Evolutionary conservation across 2,329 filamentous ascomycete species (phyloP).

Genomic region (Microsporum canis): DNA sequence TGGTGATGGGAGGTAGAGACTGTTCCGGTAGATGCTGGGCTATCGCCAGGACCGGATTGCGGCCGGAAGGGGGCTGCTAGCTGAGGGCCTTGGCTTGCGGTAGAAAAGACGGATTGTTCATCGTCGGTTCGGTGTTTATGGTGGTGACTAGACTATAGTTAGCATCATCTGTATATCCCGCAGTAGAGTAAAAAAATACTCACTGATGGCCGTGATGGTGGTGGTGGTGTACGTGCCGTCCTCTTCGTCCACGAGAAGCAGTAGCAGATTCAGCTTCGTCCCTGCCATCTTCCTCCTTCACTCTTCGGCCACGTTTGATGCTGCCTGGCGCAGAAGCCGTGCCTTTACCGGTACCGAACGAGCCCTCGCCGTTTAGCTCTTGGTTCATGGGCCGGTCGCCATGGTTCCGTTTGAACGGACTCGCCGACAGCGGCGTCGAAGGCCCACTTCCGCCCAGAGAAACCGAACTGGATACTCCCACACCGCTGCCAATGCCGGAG

Average conservation of each 20-base stretch:
- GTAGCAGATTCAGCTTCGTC: conserved; percentile 55
- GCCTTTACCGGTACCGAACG: neutral
- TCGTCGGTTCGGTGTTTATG: conserved; percentile 46
- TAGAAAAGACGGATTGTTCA: conserved; percentile 23
- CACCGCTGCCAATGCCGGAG: conserved; percentile 71
- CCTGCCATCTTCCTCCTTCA: conserved; percentile 62
- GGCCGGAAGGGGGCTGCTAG: conserved; percentile 12
- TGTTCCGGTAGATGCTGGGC: neutral
- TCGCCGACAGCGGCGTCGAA: conserved; percentile 44
- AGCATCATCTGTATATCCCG: neutral
- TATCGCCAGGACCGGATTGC: conserved; percentile 12
- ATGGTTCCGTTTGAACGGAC: conserved; percentile 43
- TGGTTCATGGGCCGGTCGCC: conserved; percentile 11
- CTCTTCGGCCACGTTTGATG: conserved; percentile 52
- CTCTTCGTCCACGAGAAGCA: conserved; percentile 54
- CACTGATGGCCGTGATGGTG: conserved; percentile 53
- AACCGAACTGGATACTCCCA: conserved; percentile 43
- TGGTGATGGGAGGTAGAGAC: conserved; percentile 23
- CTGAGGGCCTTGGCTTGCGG: conserved; percentile 16
- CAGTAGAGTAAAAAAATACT: conserved; percentile 18
- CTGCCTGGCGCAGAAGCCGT: conserved; percentile 26
- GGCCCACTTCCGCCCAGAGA: conserved; percentile 40
- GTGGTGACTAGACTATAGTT: conserved; percentile 35
- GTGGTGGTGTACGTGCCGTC: conserved; percentile 42
- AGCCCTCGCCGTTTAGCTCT: conserved; percentile 5